A percentile compares a stretch with the other conserved stretches of the same genome.
These are phyloP conservation scores for Zea luxurians DNA, from an alignment of 176 grass and related monocot genomes.

Conservation along the genomic window DNA sequence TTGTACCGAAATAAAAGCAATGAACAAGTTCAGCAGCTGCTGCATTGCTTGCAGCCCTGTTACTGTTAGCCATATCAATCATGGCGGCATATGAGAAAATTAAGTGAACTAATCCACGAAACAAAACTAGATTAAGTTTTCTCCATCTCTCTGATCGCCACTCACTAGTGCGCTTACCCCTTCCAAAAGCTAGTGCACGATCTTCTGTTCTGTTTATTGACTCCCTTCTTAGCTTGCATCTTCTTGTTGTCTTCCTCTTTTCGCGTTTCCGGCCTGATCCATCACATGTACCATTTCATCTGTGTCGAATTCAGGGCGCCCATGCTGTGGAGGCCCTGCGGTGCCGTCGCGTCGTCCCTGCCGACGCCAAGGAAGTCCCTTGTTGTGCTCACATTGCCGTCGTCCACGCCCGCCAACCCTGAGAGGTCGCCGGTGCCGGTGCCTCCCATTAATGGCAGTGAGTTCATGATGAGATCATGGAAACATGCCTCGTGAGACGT, in stretches of 20 bases:
- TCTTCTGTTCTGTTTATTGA: not conserved
- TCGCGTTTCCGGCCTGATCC: not conserved
- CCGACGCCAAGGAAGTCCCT: conserved; percentile 93
- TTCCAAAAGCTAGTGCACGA: not conserved
- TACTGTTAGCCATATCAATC: no score
- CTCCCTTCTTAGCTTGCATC: conserved; percentile 7
- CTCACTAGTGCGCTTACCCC: conserved; percentile 2
- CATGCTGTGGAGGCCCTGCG: conserved; percentile 37
- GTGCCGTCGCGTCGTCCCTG: conserved; percentile 36
- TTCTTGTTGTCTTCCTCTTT: not conserved
- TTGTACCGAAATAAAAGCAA: conserved; percentile 9
- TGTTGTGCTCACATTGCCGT: conserved; percentile 51
- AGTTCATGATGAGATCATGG: conserved; percentile 77
- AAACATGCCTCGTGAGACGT: conserved; percentile 54
- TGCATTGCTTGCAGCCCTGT: not conserved
- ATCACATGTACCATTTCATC: conserved; percentile 50
- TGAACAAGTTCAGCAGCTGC: not conserved
- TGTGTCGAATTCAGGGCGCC: conserved; percentile 54
- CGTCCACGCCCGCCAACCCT: conserved; percentile 19
- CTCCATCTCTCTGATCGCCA: not conserved
- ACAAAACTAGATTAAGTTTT: not conserved
- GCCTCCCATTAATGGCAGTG: conserved; percentile 38
- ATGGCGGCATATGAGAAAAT: not conserved
- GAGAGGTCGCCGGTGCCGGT: not conserved
- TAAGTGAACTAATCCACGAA: not conserved